A percentile compares a stretch with the other conserved stretches of the same genome.
Conservation (phyloP, 176 grass and related monocot genomes). For the Juncus inflexus region DNA sequence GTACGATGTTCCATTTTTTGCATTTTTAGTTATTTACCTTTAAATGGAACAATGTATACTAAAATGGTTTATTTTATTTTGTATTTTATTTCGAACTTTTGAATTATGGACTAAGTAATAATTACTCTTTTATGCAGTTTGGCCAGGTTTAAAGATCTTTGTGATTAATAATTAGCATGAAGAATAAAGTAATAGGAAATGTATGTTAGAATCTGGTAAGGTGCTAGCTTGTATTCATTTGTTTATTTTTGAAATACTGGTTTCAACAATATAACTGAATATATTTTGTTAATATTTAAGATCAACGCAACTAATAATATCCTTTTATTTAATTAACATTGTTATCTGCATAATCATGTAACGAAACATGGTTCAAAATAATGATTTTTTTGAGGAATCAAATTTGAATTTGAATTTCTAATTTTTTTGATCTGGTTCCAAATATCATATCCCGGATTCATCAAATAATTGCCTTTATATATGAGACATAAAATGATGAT, state of each 20-base stretch:
- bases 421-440: slow-evolving; percentile 45
- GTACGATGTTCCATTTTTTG: slow-evolving; percentile 3
- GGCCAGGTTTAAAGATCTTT: slow-evolving; percentile 51
- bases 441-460: slow-evolving; percentile 41
- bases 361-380: slow-evolving; percentile 30
- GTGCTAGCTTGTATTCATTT: too few species aligned
- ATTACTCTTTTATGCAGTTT: slow-evolving; percentile 44
- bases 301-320: too few species aligned
- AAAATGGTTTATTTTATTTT: not conserved
- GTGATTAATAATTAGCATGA: slow-evolving; percentile 34
- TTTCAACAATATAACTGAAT: too few species aligned
- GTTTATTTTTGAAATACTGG: too few species aligned
- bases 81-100: not conserved
- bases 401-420: slow-evolving; percentile 38
- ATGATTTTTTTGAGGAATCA: slow-evolving; percentile 23
- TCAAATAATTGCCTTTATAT: slow-evolving; percentile 44
- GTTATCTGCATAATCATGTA: too few species aligned
- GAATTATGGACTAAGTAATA: not conserved
- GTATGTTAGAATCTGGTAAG: too few species aligned
- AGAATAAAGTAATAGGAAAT: too few species aligned
- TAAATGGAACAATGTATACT: not conserved
- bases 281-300: too few species aligned
- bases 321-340: too few species aligned
- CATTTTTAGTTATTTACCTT: not conserved
- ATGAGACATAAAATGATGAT: slow-evolving; percentile 71